Percentiles rank a stretch among this genome's conserved stretches.
These are phyloP conservation scores for Rhodotorula sp. DNA, from an alignment of 1,284 basidiomycete genomes.

Conservation along the genomic window DNA sequence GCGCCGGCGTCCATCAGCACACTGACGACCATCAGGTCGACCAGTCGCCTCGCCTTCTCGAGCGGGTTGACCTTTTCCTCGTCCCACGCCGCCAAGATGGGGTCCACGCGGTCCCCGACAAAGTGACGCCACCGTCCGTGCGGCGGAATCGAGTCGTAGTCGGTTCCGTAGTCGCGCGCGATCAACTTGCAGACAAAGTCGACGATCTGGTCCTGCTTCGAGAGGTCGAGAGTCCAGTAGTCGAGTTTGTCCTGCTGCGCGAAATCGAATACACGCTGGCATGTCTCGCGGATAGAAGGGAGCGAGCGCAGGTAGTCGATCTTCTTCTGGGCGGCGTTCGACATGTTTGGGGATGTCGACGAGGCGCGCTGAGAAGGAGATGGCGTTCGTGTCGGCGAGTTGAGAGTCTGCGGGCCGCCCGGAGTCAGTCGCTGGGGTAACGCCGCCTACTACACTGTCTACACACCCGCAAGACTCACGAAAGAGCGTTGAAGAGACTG, in stretches of 20 bases:
- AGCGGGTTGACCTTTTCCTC: slow-evolving; percentile 56
- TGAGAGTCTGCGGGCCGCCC: neutral
- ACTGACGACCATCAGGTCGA: slow-evolving; percentile 90
- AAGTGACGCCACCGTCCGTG: slow-evolving; percentile 92
- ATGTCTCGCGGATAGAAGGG: slow-evolving; percentile 82
- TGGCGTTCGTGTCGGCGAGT: neutral
- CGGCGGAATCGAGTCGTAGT: slow-evolving; percentile 72
- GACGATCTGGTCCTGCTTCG: slow-evolving; percentile 69
- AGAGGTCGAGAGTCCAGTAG: slow-evolving; percentile 81
- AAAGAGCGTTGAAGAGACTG: no score
- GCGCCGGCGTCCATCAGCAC: slow-evolving; percentile 93
- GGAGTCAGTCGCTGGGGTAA: no score
- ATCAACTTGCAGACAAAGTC: slow-evolving; percentile 80
- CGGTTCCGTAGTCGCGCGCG: slow-evolving; percentile 76
- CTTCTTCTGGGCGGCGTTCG: neutral
- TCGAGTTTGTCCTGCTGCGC: slow-evolving; percentile 70
- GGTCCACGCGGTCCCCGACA: slow-evolving; percentile 60
- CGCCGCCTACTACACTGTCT: no score
- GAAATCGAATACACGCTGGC: slow-evolving; percentile 71
- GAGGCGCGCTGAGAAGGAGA: neutral
- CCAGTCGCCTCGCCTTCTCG: slow-evolving; percentile 69
- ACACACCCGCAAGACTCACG: no score
- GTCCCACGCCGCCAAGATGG: slow-evolving; percentile 54
- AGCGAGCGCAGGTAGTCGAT: slow-evolving; percentile 74
- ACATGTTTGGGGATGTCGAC: neutral